Conservation (phyloP, 495 filamentous ascomycete species). For the Aspergillus cavernicola region DNA sequence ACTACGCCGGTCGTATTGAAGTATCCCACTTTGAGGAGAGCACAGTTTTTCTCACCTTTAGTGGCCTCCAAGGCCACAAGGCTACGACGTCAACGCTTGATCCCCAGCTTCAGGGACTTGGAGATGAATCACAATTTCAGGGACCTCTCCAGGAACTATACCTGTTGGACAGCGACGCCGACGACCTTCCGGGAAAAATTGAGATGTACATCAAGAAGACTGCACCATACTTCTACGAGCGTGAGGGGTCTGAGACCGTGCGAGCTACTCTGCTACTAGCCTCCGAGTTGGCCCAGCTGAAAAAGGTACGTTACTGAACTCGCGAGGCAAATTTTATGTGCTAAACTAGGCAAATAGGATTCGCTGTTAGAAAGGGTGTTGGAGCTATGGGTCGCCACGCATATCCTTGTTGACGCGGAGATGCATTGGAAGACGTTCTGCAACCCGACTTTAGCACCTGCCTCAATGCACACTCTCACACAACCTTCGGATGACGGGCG, state of each 20-base stretch:
- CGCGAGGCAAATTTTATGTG: background rate
- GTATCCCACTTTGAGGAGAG: slow-evolving; percentile 65
- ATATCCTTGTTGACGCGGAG: slow-evolving; percentile 66
- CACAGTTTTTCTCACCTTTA: slow-evolving; percentile 48
- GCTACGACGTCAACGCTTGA: slow-evolving; percentile 44
- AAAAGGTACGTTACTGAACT: slow-evolving; percentile 37
- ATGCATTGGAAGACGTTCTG: slow-evolving; percentile 61
- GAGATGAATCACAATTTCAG: slow-evolving; percentile 41
- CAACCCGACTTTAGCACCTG: slow-evolving; percentile 45
- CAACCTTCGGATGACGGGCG: slow-evolving; percentile 43
- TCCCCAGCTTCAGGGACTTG: slow-evolving; percentile 52
- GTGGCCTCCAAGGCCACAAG: slow-evolving; percentile 45
- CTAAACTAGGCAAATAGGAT: slow-evolving; percentile 38
- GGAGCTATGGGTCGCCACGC: slow-evolving; percentile 73
- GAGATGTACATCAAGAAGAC: slow-evolving; percentile 69
- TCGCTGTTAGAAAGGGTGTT: slow-evolving; percentile 61
- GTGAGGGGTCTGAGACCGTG: slow-evolving; percentile 66
- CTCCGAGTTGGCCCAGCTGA: slow-evolving; percentile 47
- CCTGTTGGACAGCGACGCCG: slow-evolving; percentile 62
- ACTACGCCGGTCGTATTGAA: slow-evolving; percentile 60
- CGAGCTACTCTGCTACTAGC: slow-evolving; percentile 61
- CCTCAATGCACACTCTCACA: slow-evolving; percentile 37
- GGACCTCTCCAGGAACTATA: slow-evolving; percentile 44
- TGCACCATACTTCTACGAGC: slow-evolving; percentile 56
- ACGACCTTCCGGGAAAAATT: slow-evolving; percentile 63